These are phyloP conservation scores for Calonectria crousiana DNA, from an alignment of 2,329 filamentous ascomycete species.

Conservation along the genomic window DNA sequence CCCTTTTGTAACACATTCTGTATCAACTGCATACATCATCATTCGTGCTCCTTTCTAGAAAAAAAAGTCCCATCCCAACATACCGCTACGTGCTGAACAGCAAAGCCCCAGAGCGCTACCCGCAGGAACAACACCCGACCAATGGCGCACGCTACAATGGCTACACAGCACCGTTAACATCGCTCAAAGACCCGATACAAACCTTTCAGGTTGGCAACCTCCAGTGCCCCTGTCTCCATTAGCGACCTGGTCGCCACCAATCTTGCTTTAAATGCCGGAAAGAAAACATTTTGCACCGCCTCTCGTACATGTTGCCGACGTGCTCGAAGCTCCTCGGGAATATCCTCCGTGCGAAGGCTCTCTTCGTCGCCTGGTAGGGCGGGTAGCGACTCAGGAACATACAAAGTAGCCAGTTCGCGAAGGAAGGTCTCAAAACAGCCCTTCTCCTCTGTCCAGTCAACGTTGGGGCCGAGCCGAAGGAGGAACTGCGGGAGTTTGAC, in stretches of 20 bases:
- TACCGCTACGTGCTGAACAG: background rate
- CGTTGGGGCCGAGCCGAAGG: slow-evolving; percentile 86
- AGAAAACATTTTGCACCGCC: slow-evolving; percentile 86
- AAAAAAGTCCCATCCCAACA: background rate
- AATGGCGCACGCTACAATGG: background rate
- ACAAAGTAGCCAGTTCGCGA: slow-evolving; percentile 89
- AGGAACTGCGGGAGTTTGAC: slow-evolving; percentile 91
- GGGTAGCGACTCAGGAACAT: slow-evolving; percentile 88
- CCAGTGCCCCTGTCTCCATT: slow-evolving; percentile 80
- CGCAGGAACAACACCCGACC: background rate
- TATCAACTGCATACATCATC: background rate
- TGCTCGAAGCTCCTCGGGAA: slow-evolving; percentile 64
- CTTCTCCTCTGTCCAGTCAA: slow-evolving; percentile 89
- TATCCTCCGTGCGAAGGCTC: slow-evolving; percentile 49
- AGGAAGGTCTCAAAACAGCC: slow-evolving; percentile 87
- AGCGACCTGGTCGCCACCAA: slow-evolving; percentile 85
- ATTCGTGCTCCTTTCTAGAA: background rate
- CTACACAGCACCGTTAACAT: slow-evolving; percentile 67
- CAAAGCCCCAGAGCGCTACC: background rate
- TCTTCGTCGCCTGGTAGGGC: slow-evolving; percentile 53
- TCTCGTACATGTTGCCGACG: slow-evolving; percentile 78
- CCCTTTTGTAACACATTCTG: background rate
- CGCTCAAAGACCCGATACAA: slow-evolving; percentile 95
- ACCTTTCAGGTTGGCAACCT: slow-evolving; percentile 92
- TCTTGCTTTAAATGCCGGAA: slow-evolving; percentile 87